Evolutionary conservation across 2,329 filamentous ascomycete genomes (phyloP), one percentile per base, ranked within the genome.

Genomic region (Arthroderma uncinatum): DNA sequence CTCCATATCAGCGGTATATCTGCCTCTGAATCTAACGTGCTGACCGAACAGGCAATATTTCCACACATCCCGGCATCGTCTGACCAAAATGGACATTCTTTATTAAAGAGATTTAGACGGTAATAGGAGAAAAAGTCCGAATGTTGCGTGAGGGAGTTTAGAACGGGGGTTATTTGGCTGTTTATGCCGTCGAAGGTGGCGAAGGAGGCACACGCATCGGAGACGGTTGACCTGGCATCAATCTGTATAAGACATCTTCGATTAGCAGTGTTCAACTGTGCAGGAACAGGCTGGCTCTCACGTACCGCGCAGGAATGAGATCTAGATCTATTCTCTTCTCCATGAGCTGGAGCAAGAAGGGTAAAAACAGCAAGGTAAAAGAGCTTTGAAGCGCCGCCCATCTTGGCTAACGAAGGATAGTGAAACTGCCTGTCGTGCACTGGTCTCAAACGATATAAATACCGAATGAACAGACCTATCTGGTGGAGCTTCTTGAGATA

Each of bases 71-170:
- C 89, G 72, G 87, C 86, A 60, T 90, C 85, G 71, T 98, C 93
- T 68, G 85, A 82, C 92, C 93, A 98, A 71, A 97, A 98, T 0
- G 93, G 93, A 68, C 93, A 98, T 73, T 82, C 83, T 72, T 93
- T 95, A 72, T 94, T 87, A 73, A 89, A 98, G 19, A 98, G 80
- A 70, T 96, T 97, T 48, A 98, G 77, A 58, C 93, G 86, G 76
- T 97, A 98, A 73, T 97, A 90, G 55, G 92, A 92, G 74, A 98
- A 98, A 80, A 96, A 98, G 73, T 98, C 93, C 71, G 92, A 95
- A 55, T 87, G 83, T 64, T 82, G 82, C 0, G 89, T 95, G 48
- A 98, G 82, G 57, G 88, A 85, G 65, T 88, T 81, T 64, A 98
- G 76, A 55, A 84, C 81, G 16, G 90, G 87, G 65, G 85, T 84